These are phyloP conservation scores for Marsdenia floribunda DNA, from an alignment of 257 asterid species.

Conservation along the genomic window DNA sequence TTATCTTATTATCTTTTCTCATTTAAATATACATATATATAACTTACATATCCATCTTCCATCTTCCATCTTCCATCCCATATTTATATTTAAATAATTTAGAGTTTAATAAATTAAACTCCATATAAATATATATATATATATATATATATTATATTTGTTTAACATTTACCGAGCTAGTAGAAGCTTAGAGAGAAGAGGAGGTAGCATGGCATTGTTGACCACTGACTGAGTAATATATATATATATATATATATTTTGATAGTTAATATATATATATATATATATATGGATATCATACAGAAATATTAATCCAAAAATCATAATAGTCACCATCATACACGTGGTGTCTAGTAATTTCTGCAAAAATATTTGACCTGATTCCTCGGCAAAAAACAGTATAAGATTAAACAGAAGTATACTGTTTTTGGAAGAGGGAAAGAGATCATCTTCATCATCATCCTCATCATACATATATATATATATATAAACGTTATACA, in stretches of 20 bases:
- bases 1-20: conserved; percentile 27
- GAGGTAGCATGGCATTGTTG: conserved; percentile 31
- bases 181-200: not conserved
- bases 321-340: conserved; percentile 20
- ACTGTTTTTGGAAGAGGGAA: not conserved
- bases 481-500: no score
- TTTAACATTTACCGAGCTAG: not conserved
- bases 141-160: no score
- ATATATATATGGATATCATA: not conserved
- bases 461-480: no score
- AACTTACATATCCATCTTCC: no score
- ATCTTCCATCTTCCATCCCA: no score
- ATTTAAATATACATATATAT: not conserved
- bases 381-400: conserved; percentile 15
- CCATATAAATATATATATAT: no score
- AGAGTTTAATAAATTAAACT: no score
- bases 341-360: conserved; percentile 53
- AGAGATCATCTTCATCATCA: no score
- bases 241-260: no score
- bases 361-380: conserved; percentile 28
- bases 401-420: not conserved
- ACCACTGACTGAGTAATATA: conserved; percentile 17
- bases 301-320: not conserved
- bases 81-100: no score
- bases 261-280: no score